phyloP scores from a whole-genome alignment of 2,329 filamentous ascomycete genomes.

The Grosmannia clavigera region DNA sequence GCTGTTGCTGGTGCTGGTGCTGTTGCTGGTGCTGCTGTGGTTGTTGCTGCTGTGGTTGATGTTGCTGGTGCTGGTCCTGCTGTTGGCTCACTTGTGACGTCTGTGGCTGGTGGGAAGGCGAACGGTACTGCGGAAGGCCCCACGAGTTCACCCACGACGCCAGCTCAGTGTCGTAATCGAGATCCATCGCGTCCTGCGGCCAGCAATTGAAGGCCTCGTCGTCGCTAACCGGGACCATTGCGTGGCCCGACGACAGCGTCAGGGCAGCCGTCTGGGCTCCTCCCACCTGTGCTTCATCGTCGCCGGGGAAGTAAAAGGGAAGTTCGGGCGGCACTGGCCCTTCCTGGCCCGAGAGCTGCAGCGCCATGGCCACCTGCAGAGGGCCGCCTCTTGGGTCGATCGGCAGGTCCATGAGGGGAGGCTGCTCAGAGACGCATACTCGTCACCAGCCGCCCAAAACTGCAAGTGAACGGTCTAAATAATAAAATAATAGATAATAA shows the following conservation, averaged over 20 bases:
- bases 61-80: not conserved
- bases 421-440: not conserved
- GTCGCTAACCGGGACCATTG: not conserved
- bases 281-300: not conserved
- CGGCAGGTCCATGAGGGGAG: not conserved
- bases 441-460: not conserved
- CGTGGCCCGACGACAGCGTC: not conserved
- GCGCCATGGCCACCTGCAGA: not conserved
- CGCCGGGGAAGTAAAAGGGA: not conserved
- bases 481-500: no score
- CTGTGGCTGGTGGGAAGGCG: conserved; percentile 1
- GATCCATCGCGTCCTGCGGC: conserved; percentile 17
- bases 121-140: conserved; percentile 1
- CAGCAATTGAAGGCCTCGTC: conserved; percentile 7
- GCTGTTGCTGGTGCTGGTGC: not conserved
- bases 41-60: not conserved
- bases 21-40: not conserved
- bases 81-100: conserved; percentile 2
- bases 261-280: not conserved
- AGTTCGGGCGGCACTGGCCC: not conserved
- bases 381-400: not conserved
- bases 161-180: conserved; percentile 17
- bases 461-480: no score
- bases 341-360: not conserved
- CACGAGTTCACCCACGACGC: conserved; percentile 13